Evolutionary conservation across 345 rosid genomes (phyloP).

Genomic region (Linum usitatissimum): DNA sequence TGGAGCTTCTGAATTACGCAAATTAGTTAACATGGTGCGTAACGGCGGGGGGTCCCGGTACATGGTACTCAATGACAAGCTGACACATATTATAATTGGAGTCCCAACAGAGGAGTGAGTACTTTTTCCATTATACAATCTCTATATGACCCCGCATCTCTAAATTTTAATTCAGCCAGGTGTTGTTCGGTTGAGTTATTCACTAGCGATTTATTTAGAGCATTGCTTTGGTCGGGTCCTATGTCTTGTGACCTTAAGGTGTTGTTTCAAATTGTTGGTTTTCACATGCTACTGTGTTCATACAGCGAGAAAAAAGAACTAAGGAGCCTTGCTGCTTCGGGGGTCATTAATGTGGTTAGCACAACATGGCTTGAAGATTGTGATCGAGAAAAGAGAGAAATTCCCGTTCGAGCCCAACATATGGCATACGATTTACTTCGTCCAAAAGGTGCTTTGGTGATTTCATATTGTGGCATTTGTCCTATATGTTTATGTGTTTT

Average conservation of each 20-base stretch:
- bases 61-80: slow-evolving; percentile 43
- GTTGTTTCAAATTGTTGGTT: slow-evolving; percentile 6
- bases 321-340: slow-evolving; percentile 71
- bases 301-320: slow-evolving; percentile 72
- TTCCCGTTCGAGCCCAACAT: slow-evolving; percentile 53
- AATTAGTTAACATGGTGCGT: slow-evolving; percentile 59
- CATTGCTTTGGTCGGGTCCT: no score
- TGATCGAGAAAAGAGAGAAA: slow-evolving; percentile 57
- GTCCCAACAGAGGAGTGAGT: slow-evolving; percentile 79
- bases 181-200: neutral
- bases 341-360: slow-evolving; percentile 69
- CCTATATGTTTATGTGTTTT: neutral
- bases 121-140: slow-evolving; percentile 6
- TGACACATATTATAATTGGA: slow-evolving; percentile 87
- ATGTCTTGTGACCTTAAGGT: slow-evolving; percentile 2
- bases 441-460: slow-evolving; percentile 60
- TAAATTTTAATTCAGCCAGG: neutral
- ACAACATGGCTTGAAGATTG: slow-evolving; percentile 91
- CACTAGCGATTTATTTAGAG: neutral
- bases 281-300: slow-evolving; percentile 12
- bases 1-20: slow-evolving; percentile 74
- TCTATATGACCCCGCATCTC: slow-evolving; percentile 9
- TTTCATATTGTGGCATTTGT: slow-evolving; percentile 4
- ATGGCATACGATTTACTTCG: slow-evolving; percentile 57
- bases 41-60: slow-evolving; percentile 84